Evolutionary conservation across 192 early-diverging fungal genomes (phyloP), one percentile per base, ranked within the genome.

Genomic region (Spinellus fusiger): DNA sequence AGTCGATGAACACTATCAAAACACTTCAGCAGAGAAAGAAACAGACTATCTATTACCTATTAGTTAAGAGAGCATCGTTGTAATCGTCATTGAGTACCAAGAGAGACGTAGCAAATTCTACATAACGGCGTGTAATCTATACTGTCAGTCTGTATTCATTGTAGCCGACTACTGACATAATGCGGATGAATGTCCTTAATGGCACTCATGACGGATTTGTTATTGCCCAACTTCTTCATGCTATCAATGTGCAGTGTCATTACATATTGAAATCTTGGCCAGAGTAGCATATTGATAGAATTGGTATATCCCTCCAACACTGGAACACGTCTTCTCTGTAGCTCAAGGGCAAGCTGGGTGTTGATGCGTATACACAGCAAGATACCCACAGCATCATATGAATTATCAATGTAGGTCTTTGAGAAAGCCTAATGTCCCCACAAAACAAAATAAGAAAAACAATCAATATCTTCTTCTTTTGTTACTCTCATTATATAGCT

Each of bases 241-340:
- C 92, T 95, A 56, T 99, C 94, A 8, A 94, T 87, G 66, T 99
- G 95, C 70, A 90, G 69, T 64, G 93, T 89, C 61, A 99, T 86
- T 7, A 99, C 75, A 16, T 78, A 66, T 57, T 86, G 84, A 66
- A 90, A 91, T 13, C 90, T 75, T 44, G 95, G 95, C 95, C 94
- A 97, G 26, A 98, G 76, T 22, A 91, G 71, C 89, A 97, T 98
- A 68, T 95, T 96, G 49, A 86, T 84, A 22, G 88, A 80, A 73
- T 95, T 96, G 32, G 88, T 80, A 61, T 92, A 99, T 66, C 80
- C 85, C 54, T 95, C 93, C 27, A 99, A 73, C 29, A 79, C 79
- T 4, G 95, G 94, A 0, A 95, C 83, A 5, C 84, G 64, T 38
- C 92, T 73, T 46, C 86, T 75, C 66, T 96, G 92, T 70, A 95